A percentile compares a stretch with the other conserved stretches of the same genome.
Conservation (phyloP, 108 stramenopile species). For the Fragilaria crotonensis region DNA sequence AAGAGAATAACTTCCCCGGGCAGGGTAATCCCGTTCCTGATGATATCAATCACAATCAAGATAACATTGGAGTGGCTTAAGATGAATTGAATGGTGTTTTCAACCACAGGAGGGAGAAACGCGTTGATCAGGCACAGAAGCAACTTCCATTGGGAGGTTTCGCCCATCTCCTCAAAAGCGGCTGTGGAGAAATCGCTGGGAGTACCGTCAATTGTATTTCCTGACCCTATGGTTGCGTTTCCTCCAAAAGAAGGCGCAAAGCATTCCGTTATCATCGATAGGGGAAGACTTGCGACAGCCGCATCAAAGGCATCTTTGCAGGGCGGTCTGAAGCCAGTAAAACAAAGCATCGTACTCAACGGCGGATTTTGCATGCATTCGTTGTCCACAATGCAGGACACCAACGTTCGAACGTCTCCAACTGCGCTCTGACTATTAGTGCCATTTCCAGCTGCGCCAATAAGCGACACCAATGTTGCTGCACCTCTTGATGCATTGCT, state of each 20-base stretch:
- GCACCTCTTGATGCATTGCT: no score
- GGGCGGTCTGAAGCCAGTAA: neutral
- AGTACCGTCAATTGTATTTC: no score
- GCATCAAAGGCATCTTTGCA: neutral
- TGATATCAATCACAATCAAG: conserved; percentile 1
- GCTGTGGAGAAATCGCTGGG: neutral
- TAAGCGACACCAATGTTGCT: no score
- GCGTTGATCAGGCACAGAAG: neutral
- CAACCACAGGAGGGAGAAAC: neutral
- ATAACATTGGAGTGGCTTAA: neutral
- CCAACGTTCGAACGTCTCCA: neutral
- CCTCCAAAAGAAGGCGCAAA: no score
- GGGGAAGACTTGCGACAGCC: neutral
- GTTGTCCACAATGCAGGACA: neutral
- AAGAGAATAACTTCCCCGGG: neutral
- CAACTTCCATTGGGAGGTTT: neutral
- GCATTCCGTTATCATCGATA: neutral
- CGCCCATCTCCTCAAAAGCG: neutral
- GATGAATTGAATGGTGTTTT: neutral
- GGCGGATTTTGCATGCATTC: neutral
- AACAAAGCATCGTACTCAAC: neutral
- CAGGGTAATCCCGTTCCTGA: neutral
- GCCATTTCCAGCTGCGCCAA: neutral
- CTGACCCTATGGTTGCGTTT: no score
- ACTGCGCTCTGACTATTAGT: neutral